Evolutionary conservation across 2,329 filamentous ascomycete genomes (phyloP).

Genomic region (Xylariaceae sp.): DNA sequence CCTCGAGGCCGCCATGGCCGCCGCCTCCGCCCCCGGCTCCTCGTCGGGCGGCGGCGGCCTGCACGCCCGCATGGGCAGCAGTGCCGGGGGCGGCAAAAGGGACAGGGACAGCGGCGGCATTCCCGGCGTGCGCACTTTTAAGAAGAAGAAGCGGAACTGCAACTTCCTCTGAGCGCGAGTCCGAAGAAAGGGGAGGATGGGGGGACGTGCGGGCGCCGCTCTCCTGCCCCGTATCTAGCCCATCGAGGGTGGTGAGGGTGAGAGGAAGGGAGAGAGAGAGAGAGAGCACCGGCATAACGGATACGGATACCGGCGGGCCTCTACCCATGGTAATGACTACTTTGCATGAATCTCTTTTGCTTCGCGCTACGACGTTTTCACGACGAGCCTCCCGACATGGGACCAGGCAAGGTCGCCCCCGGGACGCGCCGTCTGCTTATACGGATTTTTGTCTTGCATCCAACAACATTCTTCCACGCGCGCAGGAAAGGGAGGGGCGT

Average conservation of each 20-base stretch:
- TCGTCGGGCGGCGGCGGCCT: constrained; percentile 2
- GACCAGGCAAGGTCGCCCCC: too few relatives aligned
- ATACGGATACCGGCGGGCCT: too few relatives aligned
- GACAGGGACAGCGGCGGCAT: constrained; percentile 29
- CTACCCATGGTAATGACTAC: constrained; percentile 18
- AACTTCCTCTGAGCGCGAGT: constrained; percentile 67
- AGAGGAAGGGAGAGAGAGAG: too few relatives aligned
- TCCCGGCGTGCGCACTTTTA: constrained; percentile 42
- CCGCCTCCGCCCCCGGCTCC: constrained; percentile 27
- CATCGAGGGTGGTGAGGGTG: too few relatives aligned
- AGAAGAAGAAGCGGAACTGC: constrained; percentile 81
- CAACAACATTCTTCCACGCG: constrained; percentile 13
- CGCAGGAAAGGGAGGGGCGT: too few relatives aligned
- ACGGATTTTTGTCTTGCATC: constrained; percentile 15
- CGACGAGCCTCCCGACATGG: too few relatives aligned
- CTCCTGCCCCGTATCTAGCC: too few relatives aligned
- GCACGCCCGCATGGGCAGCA: background rate
- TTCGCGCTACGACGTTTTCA: constrained; percentile 11
- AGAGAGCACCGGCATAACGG: too few relatives aligned
- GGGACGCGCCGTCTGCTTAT: too few relatives aligned
- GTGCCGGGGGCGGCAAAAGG: constrained; percentile 1
- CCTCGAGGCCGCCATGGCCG: constrained; percentile 40
- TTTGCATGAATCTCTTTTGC: constrained; percentile 20
- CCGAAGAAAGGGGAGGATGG: too few relatives aligned
- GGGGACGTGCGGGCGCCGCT: too few relatives aligned